A percentile compares a stretch with the other conserved stretches of the same genome.
Conservation (phyloP, 495 filamentous ascomycete species). For the Penicillium pancosmium region DNA sequence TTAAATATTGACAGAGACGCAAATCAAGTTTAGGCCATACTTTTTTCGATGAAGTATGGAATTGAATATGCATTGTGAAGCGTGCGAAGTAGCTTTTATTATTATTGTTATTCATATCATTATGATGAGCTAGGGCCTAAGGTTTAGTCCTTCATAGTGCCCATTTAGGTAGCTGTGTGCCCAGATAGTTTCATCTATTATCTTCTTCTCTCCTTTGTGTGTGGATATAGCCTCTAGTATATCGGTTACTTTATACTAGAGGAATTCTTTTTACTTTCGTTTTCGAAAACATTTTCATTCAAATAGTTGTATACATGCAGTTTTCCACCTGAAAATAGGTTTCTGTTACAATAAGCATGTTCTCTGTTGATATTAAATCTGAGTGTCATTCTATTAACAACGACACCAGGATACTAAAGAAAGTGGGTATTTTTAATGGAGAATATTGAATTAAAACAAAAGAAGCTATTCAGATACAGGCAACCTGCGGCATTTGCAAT, state of each 20-base stretch:
- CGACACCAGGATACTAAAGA: background rate
- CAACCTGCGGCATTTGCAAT: background rate
- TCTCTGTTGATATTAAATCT: background rate
- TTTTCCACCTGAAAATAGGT: background rate
- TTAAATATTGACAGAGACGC: conserved; percentile 1
- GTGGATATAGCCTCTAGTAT: conserved; percentile 3
- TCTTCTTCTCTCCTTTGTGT: conserved; percentile 1
- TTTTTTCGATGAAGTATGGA: background rate
- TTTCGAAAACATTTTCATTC: background rate
- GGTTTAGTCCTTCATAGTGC: background rate
- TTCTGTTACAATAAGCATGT: background rate
- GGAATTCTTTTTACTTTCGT: conserved; percentile 3
- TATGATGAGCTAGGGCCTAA: background rate
- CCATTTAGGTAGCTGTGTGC: background rate
- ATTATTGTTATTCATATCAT: conserved; percentile 2
- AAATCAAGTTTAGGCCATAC: conserved; percentile 1
- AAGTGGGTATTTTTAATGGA: background rate
- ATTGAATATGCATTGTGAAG: conserved; percentile 2
- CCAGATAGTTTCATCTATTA: conserved; percentile 2
- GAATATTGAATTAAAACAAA: background rate
- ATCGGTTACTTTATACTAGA: background rate
- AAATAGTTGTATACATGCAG: background rate
- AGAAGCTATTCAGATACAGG: background rate
- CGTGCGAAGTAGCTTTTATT: conserved; percentile 1
- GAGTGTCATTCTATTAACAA: background rate